Conservation (phyloP, 192 early-diverging fungal species). For the Haplosporangium gracile region DNA sequence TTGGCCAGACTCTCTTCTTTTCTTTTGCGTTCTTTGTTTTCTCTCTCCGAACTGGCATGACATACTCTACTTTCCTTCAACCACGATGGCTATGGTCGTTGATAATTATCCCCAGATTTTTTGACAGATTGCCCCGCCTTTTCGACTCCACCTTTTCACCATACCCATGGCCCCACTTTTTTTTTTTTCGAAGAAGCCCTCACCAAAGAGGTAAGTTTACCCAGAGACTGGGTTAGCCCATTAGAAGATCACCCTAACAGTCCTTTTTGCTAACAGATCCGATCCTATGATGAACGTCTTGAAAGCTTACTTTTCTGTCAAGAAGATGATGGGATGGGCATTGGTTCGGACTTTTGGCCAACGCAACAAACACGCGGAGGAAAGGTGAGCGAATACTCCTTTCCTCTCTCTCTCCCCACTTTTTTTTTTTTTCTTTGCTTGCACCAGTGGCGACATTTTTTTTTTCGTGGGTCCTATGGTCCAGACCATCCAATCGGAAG, state of each 20-base stretch:
- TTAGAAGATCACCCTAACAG: neutral
- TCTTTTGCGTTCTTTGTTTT: neutral
- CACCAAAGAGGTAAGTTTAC: neutral
- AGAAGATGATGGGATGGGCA: neutral
- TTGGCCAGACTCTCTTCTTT: neutral
- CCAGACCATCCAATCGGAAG: slow-evolving; percentile 6
- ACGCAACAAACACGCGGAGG: neutral
- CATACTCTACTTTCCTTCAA: neutral
- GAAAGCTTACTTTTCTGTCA: neutral
- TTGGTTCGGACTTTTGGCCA: neutral
- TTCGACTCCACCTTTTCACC: neutral
- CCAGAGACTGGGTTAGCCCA: neutral
- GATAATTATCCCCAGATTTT: neutral
- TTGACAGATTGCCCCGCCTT: neutral
- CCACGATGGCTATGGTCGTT: neutral
- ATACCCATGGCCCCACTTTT: slow-evolving; percentile 5
- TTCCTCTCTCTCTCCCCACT: neutral
- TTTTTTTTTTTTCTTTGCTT: neutral
- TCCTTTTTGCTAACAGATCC: neutral
- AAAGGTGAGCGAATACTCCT: neutral
- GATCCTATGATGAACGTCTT: no score
- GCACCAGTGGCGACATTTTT: neutral
- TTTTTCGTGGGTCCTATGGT: neutral
- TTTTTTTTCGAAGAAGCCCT: neutral
- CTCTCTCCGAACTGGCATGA: neutral